phyloP scores from a whole-genome alignment of 1,139 yeast genomes.

The Suhomyces kunorum region DNA sequence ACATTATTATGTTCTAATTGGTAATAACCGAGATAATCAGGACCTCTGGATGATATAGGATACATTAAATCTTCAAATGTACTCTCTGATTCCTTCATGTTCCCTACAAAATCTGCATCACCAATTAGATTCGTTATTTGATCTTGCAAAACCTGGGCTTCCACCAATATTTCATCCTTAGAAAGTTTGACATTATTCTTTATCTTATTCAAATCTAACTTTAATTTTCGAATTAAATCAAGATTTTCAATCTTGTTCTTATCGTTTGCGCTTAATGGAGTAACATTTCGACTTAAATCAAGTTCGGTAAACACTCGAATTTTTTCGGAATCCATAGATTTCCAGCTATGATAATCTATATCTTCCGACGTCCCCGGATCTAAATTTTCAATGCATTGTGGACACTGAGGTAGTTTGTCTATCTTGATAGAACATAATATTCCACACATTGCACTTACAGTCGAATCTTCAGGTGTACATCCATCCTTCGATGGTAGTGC shows the following conservation, averaged over 20 bases:
- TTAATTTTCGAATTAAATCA: constrained; percentile 26
- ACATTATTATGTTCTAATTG: constrained; percentile 14
- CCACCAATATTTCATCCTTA: constrained; percentile 17
- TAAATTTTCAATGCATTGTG: neutral
- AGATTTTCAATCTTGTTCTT: constrained; percentile 29
- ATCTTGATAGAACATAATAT: neutral
- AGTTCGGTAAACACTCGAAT: constrained; percentile 18
- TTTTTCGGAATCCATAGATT: constrained; percentile 19
- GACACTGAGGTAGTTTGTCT: neutral
- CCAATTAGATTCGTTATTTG: constrained; percentile 9
- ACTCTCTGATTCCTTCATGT: neutral
- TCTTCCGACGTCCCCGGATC: neutral
- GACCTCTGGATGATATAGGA: constrained; percentile 24
- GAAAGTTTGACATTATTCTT: constrained; percentile 34
- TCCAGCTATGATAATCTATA: constrained; percentile 20
- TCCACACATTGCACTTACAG: neutral
- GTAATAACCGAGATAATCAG: constrained; percentile 20
- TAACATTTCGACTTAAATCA: constrained; percentile 19
- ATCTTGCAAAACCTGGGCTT: constrained; percentile 5
- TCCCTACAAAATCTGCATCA: neutral
- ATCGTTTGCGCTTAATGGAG: constrained; percentile 24
- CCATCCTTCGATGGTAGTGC: no score
- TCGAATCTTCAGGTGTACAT: no score
- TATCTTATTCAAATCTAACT: constrained; percentile 24
- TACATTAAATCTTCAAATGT: constrained; percentile 9